Evolutionary conservation across 805 yeast genomes (phyloP).

Genomic region (Wickerhamiella azymoides): DNA sequence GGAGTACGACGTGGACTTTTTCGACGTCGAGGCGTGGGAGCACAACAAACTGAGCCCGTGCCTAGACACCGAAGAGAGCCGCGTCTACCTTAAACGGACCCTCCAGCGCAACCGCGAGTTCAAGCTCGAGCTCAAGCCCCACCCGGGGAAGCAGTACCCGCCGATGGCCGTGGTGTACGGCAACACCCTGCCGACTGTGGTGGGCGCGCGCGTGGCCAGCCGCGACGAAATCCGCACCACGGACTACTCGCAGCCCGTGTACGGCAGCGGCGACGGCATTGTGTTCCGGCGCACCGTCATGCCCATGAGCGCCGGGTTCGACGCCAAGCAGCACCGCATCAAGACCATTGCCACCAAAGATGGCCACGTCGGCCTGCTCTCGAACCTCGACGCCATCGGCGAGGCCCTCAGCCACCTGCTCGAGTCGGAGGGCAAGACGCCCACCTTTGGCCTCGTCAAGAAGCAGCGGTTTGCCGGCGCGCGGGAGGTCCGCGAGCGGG

Average conservation of each 20-base stretch:
- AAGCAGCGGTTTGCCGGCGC: slow-evolving; percentile 6
- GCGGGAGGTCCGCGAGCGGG: too few species aligned
- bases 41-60: slow-evolving; percentile 63
- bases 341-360: slow-evolving; percentile 48
- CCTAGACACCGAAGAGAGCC: slow-evolving; percentile 36
- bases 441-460: slow-evolving; percentile 1
- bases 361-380: slow-evolving; percentile 72
- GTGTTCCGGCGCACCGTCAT: slow-evolving; percentile 69
- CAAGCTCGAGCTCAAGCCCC: slow-evolving; percentile 38
- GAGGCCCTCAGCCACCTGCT: slow-evolving; percentile 52
- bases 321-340: slow-evolving; percentile 29
- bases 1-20: slow-evolving; percentile 44
- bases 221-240: slow-evolving; percentile 54
- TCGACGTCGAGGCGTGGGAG: slow-evolving; percentile 70
- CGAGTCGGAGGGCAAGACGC: slow-evolving; percentile 34
- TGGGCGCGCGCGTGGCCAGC: slow-evolving; percentile 59
- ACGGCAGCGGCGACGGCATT: slow-evolving; percentile 92
- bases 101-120: slow-evolving; percentile 46
- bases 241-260: slow-evolving; percentile 58
- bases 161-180: slow-evolving; percentile 78
- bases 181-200: slow-evolving; percentile 67
- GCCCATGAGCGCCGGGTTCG: slow-evolving; percentile 65
- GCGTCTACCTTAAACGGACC: slow-evolving; percentile 48
- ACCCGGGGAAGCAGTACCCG: slow-evolving; percentile 43
- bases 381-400: slow-evolving; percentile 60